Evolutionary conservation across 176 grass and related monocot species (phyloP).

Genomic region (Cenchrus fungigraminus): DNA sequence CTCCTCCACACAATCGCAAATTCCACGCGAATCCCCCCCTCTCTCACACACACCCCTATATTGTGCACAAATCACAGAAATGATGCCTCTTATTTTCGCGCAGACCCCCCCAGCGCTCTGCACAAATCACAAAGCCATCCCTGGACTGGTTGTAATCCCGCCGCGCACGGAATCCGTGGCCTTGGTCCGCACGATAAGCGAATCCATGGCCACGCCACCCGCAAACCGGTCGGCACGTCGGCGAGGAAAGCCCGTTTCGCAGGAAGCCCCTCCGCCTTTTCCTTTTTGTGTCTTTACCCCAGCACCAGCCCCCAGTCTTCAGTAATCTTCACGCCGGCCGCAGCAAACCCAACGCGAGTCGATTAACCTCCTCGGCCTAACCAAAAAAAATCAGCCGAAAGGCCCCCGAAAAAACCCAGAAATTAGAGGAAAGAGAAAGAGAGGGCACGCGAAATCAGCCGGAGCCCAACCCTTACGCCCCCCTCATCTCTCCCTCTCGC

Average conservation of each 20-base stretch:
- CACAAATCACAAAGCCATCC: neutral
- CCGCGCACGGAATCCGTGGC: neutral
- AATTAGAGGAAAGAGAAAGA: neutral
- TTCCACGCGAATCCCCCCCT: conserved; percentile 16
- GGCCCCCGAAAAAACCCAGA: neutral
- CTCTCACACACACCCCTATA: too few relatives aligned
- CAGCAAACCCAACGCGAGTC: neutral
- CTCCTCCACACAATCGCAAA: conserved; percentile 16
- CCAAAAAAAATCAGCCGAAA: neutral
- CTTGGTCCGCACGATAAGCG: conserved; percentile 4
- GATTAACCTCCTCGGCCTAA: neutral
- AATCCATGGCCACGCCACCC: neutral
- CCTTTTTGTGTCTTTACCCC: neutral
- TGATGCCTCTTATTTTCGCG: neutral
- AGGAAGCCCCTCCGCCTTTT: neutral
- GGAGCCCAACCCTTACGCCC: neutral
- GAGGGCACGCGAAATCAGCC: conserved; percentile 27
- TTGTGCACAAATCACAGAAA: too few relatives aligned
- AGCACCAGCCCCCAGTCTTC: too few relatives aligned
- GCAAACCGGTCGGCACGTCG: neutral
- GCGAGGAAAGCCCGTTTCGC: neutral
- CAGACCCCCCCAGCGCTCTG: neutral
- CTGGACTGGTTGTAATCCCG: neutral
- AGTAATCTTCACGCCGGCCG: neutral
- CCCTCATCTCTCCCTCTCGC: neutral